Conservation (phyloP, 2,329 filamentous ascomycete species). For the Septoria linicola region DNA sequence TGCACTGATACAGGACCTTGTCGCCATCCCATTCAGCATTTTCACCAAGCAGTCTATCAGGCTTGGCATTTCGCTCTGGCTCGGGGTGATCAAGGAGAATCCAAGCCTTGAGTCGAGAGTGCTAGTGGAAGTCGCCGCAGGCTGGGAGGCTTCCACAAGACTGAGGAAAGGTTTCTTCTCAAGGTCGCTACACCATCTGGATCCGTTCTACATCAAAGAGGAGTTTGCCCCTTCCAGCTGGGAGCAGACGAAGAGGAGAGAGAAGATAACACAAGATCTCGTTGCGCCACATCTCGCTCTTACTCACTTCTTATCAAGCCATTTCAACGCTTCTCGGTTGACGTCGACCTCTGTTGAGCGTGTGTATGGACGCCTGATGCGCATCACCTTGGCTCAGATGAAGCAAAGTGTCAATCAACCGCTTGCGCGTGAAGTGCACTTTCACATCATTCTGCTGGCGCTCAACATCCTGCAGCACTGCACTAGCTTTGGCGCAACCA, state of each 20-base stretch:
- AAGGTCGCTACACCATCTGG: conserved; percentile 66
- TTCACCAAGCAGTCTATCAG: conserved; percentile 97
- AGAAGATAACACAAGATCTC: conserved; percentile 76
- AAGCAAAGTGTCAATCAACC: conserved; percentile 73
- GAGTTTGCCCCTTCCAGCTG: conserved; percentile 93
- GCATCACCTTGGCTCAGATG: conserved; percentile 73
- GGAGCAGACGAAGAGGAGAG: conserved; percentile 68
- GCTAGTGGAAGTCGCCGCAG: conserved; percentile 79
- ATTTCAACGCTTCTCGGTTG: conserved; percentile 90
- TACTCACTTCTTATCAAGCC: conserved; percentile 85
- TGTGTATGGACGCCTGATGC: conserved; percentile 77
- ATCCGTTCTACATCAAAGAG: conserved; percentile 87
- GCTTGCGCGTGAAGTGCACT: conserved; percentile 85
- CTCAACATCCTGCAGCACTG: conserved; percentile 73
- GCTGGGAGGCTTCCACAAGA: conserved; percentile 84
- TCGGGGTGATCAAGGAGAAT: conserved; percentile 96
- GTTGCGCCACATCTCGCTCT: conserved; percentile 83
- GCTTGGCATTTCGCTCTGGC: conserved; percentile 91
- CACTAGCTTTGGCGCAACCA: conserved; percentile 61
- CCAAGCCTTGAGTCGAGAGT: conserved; percentile 82
- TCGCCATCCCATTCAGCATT: conserved; percentile 86
- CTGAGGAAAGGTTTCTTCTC: conserved; percentile 80
- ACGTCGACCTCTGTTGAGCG: conserved; percentile 78
- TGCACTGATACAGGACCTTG: conserved; percentile 79
- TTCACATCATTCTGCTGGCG: conserved; percentile 81